Percentiles rank a stretch among this genome's conserved stretches.
These are phyloP conservation scores for Bondarzewia mesenterica DNA, from an alignment of 1,284 basidiomycete species.

Conservation along the genomic window DNA sequence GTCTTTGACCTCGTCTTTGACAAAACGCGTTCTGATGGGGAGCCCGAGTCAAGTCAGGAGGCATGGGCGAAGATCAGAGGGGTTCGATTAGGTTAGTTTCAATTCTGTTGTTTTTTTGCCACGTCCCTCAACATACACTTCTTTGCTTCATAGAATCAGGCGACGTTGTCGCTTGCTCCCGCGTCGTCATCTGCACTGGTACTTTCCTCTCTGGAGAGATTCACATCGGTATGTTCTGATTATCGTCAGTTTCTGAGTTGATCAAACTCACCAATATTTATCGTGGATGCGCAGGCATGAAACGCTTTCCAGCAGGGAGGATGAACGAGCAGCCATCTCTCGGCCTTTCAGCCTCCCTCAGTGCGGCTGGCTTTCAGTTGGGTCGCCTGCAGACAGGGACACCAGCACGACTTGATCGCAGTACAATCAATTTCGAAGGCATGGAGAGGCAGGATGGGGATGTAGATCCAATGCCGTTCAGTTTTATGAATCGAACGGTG, in stretches of 20 bases:
- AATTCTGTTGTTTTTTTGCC: background rate
- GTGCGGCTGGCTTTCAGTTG: slow-evolving; percentile 70
- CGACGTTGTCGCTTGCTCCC: slow-evolving; percentile 68
- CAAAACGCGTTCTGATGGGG: slow-evolving; percentile 17
- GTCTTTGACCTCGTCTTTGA: slow-evolving; percentile 77
- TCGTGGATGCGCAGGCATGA: slow-evolving; percentile 45
- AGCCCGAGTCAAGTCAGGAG: slow-evolving; percentile 15
- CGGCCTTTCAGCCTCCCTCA: slow-evolving; percentile 71
- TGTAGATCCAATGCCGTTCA: slow-evolving; percentile 49
- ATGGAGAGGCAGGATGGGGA: slow-evolving; percentile 60
- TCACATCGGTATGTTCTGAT: slow-evolving; percentile 61
- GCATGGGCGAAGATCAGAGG: slow-evolving; percentile 53
- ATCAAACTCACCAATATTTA: background rate
- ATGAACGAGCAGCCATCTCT: slow-evolving; percentile 68
- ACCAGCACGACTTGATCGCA: slow-evolving; percentile 69
- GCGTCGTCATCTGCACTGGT: slow-evolving; percentile 84
- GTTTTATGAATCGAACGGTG: slow-evolving; percentile 31
- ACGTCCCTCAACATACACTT: background rate
- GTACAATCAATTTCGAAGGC: slow-evolving; percentile 60
- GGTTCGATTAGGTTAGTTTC: slow-evolving; percentile 55
- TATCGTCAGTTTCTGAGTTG: background rate
- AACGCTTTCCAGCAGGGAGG: slow-evolving; percentile 77
- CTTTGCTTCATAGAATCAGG: slow-evolving; percentile 47
- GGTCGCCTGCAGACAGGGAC: slow-evolving; percentile 87
- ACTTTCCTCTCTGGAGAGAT: slow-evolving; percentile 88